Conservation (phyloP, 108 stramenopile species). For the Chaetoceros tenuissimus region DNA sequence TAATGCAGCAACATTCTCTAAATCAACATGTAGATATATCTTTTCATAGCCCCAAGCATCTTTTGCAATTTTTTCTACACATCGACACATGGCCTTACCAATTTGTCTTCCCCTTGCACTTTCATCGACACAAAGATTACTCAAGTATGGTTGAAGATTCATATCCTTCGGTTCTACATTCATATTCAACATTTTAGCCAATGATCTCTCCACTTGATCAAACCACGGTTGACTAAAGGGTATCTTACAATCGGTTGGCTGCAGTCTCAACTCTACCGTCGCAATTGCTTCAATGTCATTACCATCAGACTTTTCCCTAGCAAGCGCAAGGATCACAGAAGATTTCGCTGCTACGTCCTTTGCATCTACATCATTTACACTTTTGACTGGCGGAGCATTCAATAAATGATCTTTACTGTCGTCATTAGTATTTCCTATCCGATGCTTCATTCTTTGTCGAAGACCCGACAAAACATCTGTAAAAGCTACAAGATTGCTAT, state of each 20-base stretch:
- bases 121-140: constrained; percentile 72
- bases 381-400: neutral
- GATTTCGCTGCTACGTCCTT: constrained; percentile 40
- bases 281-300: constrained; percentile 49
- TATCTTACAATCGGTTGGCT: constrained; percentile 81
- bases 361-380: constrained; percentile 2
- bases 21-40: constrained; percentile 75
- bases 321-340: constrained; percentile 61
- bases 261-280: constrained; percentile 67
- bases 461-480: constrained; percentile 72
- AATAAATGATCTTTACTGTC: constrained; percentile 7
- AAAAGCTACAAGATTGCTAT: constrained; percentile 55
- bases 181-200: constrained; percentile 30
- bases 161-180: constrained; percentile 15
- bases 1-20: constrained; percentile 66
- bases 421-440: constrained; percentile 21
- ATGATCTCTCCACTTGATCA: constrained; percentile 50
- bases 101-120: constrained; percentile 46
- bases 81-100: constrained; percentile 57
- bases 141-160: constrained; percentile 62
- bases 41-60: constrained; percentile 52
- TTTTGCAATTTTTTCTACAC: constrained; percentile 67
- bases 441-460: constrained; percentile 33
- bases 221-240: constrained; percentile 79
- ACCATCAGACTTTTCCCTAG: constrained; percentile 5